A percentile compares a stretch with the other conserved stretches of the same genome.
phyloP scores from a whole-genome alignment of 345 rosid genomes.

The Arabis hirsuta region DNA sequence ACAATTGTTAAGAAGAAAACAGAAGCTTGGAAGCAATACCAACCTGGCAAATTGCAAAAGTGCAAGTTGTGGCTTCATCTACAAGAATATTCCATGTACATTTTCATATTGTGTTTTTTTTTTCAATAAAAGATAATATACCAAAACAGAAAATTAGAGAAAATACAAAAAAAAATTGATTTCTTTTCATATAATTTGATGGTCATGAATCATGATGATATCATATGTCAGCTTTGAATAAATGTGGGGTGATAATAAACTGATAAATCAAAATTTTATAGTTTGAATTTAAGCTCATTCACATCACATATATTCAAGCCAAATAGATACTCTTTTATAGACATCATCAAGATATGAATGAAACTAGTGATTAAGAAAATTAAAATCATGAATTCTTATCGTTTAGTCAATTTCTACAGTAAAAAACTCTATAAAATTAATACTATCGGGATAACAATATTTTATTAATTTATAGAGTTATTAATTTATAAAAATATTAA shows the following conservation, averaged over 20 bases:
- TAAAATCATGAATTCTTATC: too few relatives aligned
- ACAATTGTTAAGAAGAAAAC: not conserved
- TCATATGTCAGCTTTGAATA: not conserved
- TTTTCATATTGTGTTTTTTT: not conserved
- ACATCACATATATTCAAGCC: not conserved
- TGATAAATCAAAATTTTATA: not conserved
- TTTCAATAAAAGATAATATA: not conserved
- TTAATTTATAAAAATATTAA: too few relatives aligned
- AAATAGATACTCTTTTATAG: not conserved
- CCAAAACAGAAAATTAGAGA: not conserved
- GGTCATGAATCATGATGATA: constrained; percentile 1
- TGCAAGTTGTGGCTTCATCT: constrained; percentile 18
- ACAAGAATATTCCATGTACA: constrained; percentile 24
- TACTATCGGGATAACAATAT: too few relatives aligned
- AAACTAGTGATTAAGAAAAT: too few relatives aligned
- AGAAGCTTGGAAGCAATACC: constrained; percentile 27
- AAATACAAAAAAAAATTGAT: not conserved
- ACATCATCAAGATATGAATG: not conserved
- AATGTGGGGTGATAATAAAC: not conserved
- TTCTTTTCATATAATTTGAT: not conserved
- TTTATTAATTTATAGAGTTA: too few relatives aligned
- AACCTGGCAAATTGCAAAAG: constrained; percentile 16
- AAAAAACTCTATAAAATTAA: too few relatives aligned
- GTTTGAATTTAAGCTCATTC: not conserved
- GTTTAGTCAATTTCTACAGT: too few relatives aligned